These are phyloP conservation scores for Euphorbia tirucalli DNA, from an alignment of 345 rosid genomes.

Conservation along the genomic window DNA sequence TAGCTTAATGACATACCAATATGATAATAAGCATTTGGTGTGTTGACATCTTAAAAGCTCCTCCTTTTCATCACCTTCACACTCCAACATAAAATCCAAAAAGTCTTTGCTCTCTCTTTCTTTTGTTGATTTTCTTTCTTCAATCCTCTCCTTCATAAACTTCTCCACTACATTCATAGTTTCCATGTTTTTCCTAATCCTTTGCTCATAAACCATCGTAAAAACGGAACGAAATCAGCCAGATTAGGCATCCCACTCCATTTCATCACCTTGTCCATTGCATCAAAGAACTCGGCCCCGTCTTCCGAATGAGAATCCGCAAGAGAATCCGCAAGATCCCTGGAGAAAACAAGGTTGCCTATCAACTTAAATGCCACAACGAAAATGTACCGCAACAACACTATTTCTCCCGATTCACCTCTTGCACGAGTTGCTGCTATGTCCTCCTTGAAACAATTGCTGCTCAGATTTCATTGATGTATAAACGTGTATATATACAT, in stretches of 20 bases:
- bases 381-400: neutral
- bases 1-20: neutral
- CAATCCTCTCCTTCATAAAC: neutral
- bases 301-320: no score
- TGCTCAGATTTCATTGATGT: no score
- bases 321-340: neutral
- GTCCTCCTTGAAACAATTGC: no score
- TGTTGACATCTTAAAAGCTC: neutral
- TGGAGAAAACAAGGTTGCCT: neutral
- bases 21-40: neutral
- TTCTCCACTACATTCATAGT: no score
- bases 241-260: conserved; percentile 20
- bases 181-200: neutral
- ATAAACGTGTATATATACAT: no score
- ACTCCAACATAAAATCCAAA: neutral
- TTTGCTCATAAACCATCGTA: neutral
- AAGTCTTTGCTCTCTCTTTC: neutral
- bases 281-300: no score
- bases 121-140: no score
- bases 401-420: neutral
- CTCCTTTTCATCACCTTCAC: no score
- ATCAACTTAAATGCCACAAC: neutral
- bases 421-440: neutral
- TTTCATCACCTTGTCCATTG: neutral
- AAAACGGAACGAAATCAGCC: conserved; percentile 18